Percentiles rank a stretch among this genome's conserved stretches.
phyloP scores from a whole-genome alignment of 768 basidiomycete species.

The Leccinellum albellum region DNA sequence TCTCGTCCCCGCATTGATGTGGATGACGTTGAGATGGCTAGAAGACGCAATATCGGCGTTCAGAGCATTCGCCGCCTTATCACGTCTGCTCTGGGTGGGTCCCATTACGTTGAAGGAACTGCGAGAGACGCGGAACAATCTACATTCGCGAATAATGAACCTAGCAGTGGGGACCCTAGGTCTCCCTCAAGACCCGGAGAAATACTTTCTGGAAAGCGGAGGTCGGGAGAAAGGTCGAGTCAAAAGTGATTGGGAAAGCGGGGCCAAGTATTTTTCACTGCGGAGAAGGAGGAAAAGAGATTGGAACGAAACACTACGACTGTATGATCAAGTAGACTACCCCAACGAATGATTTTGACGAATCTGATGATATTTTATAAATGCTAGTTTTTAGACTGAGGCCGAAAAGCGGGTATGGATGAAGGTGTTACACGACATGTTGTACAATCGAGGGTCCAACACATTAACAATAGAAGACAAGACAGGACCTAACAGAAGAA shows the following conservation, averaged over 20 bases:
- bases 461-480: neutral
- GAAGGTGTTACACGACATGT: neutral
- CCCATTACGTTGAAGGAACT: constrained; percentile 52
- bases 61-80: constrained; percentile 64
- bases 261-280: constrained; percentile 74
- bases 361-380: neutral
- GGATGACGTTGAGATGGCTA: constrained; percentile 85
- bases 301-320: constrained; percentile 82
- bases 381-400: neutral
- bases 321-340: constrained; percentile 83
- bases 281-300: constrained; percentile 77
- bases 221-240: constrained; percentile 72
- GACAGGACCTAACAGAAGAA: neutral
- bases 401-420: constrained; percentile 7
- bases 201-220: constrained; percentile 54
- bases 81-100: constrained; percentile 61
- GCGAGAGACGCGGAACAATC: constrained; percentile 47
- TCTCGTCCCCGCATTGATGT: constrained; percentile 74
- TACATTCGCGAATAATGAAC: constrained; percentile 65
- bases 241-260: constrained; percentile 61
- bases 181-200: constrained; percentile 68
- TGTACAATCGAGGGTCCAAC: neutral
- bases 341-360: constrained; percentile 46
- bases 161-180: constrained; percentile 56
- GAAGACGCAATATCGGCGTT: constrained; percentile 81